Conservation (phyloP, 2,329 filamentous ascomycete species). For the Curvularia sp. region DNA sequence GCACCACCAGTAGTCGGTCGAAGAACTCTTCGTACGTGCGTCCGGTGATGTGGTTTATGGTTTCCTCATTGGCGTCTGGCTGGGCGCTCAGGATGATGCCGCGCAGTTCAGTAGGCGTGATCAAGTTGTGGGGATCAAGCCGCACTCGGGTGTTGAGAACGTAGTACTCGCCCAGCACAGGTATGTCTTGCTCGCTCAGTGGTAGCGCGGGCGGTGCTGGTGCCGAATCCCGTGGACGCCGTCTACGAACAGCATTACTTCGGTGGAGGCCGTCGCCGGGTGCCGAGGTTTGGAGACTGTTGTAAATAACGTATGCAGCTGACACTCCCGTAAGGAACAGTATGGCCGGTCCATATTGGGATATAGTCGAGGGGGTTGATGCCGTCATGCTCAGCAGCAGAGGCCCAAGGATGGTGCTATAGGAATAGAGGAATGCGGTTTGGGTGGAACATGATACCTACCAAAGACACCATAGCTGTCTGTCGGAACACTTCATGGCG, state of each 20-base stretch:
- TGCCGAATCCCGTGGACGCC: conserved; percentile 35
- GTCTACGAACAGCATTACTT: conserved; percentile 71
- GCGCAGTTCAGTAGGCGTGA: conserved; percentile 31
- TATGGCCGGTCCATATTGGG: conserved; percentile 56
- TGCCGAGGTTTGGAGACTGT: conserved; percentile 40
- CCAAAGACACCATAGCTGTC: conserved; percentile 23
- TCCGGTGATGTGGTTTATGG: conserved; percentile 30
- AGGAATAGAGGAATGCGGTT: conserved; percentile 8
- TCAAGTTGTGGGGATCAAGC: conserved; percentile 35
- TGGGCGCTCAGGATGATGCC: conserved; percentile 27
- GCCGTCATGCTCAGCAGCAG: conserved; percentile 37
- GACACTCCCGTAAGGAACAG: conserved; percentile 65
- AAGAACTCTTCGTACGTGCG: conserved; percentile 43
- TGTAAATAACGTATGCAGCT: conserved; percentile 66
- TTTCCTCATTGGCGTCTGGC: conserved; percentile 30
- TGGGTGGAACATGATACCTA: conserved; percentile 12
- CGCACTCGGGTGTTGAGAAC: conserved; percentile 35
- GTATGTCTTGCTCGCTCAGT: conserved; percentile 30
- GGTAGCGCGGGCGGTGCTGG: conserved; percentile 21
- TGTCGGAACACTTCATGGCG: conserved; percentile 24
- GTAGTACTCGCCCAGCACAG: conserved; percentile 36
- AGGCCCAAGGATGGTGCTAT: conserved; percentile 11
- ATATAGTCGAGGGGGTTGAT: conserved; percentile 43
- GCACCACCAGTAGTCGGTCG: conserved; percentile 36
- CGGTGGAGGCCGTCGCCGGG: conserved; percentile 60